Percentiles rank a stretch among this genome's conserved stretches.
These are phyloP conservation scores for Lycium barbarum DNA, from an alignment of 257 asterid species.

Conservation along the genomic window DNA sequence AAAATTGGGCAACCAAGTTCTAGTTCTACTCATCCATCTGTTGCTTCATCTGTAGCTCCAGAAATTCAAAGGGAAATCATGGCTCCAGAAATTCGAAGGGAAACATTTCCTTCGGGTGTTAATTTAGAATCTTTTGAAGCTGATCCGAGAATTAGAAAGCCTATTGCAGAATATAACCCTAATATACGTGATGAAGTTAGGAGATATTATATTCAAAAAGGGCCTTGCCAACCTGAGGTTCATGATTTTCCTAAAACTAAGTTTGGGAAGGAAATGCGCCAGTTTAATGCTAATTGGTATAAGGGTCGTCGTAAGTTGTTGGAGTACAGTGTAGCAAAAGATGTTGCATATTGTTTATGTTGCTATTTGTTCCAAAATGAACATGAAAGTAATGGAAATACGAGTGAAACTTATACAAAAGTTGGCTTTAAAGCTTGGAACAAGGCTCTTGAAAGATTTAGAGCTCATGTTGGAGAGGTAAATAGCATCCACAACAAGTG, in stretches of 20 bases:
- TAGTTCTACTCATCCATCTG: too few species aligned
- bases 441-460: not conserved
- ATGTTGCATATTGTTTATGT: slow-evolving; percentile 19
- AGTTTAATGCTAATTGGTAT: not conserved
- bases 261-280: not conserved
- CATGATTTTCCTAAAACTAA: not conserved
- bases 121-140: not conserved
- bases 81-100: too few species aligned
- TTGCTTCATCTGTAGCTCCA: too few species aligned
- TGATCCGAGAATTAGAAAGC: not conserved
- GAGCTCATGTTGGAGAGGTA: not conserved
- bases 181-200: not conserved
- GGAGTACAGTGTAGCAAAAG: not conserved
- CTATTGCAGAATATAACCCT: not conserved
- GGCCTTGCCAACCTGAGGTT: not conserved
- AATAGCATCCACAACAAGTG: not conserved
- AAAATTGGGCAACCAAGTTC: too few species aligned
- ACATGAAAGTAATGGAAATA: not conserved
- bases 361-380: not conserved
- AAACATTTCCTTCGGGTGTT: not conserved
- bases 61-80: too few species aligned
- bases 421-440: not conserved
- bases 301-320: not conserved
- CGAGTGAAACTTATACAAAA: not conserved
- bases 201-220: not conserved